Evolutionary conservation across 441 rosid genomes (phyloP).

Genomic region (Croton laevigatus): DNA sequence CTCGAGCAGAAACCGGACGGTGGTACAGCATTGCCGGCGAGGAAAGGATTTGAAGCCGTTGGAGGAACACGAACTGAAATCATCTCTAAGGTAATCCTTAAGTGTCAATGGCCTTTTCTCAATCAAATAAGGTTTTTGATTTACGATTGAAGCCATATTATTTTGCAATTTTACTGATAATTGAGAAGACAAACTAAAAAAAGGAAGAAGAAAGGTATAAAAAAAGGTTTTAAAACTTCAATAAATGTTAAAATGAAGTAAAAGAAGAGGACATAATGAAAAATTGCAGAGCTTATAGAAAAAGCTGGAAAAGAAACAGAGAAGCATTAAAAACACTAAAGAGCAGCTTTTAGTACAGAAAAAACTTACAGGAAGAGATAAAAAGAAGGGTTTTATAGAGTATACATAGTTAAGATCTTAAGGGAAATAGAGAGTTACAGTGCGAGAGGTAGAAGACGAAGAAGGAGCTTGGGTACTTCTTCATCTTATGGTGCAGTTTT

Average conservation of each 20-base stretch:
- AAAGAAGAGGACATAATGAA: background rate
- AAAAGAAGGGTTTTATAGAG: conserved; percentile 1
- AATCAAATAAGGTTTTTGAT: conserved; percentile 14
- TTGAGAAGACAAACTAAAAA: background rate
- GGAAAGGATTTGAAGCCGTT: conserved; percentile 74
- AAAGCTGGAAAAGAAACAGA: conserved; percentile 11
- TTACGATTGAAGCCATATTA: conserved; percentile 1
- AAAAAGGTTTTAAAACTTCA: background rate
- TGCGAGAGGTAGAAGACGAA: conserved; percentile 11
- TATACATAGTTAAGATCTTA: conserved; percentile 27
- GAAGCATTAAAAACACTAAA: conserved; percentile 12
- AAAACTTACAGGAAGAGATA: background rate
- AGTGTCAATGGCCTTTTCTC: conserved; percentile 38
- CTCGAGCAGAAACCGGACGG: conserved; percentile 57
- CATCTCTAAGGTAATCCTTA: conserved; percentile 61
- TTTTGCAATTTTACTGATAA: background rate
- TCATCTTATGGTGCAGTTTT: conserved; percentile 27
- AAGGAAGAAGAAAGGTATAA: too few relatives aligned
- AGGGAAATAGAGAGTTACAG: conserved; percentile 1
- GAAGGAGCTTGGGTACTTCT: conserved; percentile 35
- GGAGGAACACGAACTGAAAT: conserved; percentile 79
- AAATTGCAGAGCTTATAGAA: background rate
- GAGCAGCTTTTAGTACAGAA: conserved; percentile 4
- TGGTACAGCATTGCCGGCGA: conserved; percentile 60
- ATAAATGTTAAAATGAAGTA: background rate